Percentiles rank a stretch among this genome's conserved stretches.
These are phyloP conservation scores for Calvatia gigantea DNA, from an alignment of 768 basidiomycete species.

Conservation along the genomic window DNA sequence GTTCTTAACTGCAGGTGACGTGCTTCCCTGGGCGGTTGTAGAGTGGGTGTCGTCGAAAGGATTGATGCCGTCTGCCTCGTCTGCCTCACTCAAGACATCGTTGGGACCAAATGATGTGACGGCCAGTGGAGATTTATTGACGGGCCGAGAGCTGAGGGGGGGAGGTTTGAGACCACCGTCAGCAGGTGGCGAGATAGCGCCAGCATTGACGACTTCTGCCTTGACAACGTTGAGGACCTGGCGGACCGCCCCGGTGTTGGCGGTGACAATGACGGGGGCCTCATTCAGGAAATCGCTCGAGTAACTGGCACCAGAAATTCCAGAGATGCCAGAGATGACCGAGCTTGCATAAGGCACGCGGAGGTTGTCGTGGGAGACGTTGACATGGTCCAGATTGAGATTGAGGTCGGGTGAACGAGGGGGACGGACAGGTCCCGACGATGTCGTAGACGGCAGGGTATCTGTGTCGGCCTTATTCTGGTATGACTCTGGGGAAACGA, in stretches of 20 bases:
- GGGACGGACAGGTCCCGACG: conserved; percentile 51
- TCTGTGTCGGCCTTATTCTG: conserved; percentile 27
- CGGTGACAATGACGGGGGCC: conserved; percentile 78
- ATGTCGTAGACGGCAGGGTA: conserved; percentile 29
- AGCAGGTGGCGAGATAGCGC: conserved; percentile 32
- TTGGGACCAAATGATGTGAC: conserved; percentile 67
- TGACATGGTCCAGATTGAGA: conserved; percentile 60
- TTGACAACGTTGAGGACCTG: conserved; percentile 76
- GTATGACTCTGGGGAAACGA: conserved; percentile 59
- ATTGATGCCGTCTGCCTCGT: conserved; percentile 48
- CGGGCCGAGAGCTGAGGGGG: conserved; percentile 37
- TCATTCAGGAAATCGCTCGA: conserved; percentile 79
- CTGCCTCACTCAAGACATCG: conserved; percentile 56
- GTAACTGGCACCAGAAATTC: conserved; percentile 60
- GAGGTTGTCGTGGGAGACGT: conserved; percentile 53
- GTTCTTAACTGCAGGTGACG: conserved; percentile 36
- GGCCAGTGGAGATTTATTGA: conserved; percentile 63
- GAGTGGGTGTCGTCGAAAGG: conserved; percentile 66
- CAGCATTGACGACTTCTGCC: conserved; percentile 73
- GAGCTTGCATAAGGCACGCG: conserved; percentile 43
- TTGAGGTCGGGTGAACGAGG: conserved; percentile 56
- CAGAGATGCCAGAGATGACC: conserved; percentile 51
- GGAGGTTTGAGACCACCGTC: conserved; percentile 41
- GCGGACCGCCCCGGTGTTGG: conserved; percentile 58
- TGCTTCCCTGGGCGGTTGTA: conserved; percentile 33